Base-by-base conservation (phyloP, 345 rosid genomes). In the Populus simonii region DNA sequence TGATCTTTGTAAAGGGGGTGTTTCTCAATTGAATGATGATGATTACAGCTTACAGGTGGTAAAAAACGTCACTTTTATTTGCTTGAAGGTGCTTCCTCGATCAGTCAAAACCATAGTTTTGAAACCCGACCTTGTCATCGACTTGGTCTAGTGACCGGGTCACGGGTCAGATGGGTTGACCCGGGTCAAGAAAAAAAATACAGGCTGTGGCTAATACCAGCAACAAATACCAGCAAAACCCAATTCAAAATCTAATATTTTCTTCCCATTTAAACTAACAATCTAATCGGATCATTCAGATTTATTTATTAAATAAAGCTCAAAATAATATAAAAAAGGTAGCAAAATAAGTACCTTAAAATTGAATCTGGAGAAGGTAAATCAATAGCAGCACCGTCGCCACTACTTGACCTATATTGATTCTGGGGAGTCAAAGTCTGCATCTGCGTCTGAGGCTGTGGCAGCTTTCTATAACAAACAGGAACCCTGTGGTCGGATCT, bases 331-430 rank as follows among this genome's bases (percentile, higher is more conserved):
- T 1, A 0, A 20, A 47, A 31, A 20, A 2, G 22, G 39, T 39
- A 15, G 59, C 3, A n/a, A n/a, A 33, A 15, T 8, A 68, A 45
- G 75, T 85, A 95, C 98, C 98, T 93, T n/a, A 94, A 89, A 82
- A 90, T 89, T 57, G 98, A 93, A 86, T 93, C 94, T 59, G 98
- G 97, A 41, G 98, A 94, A 31, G 94, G 85, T 71, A 87, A 83
- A 74, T 94, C 97, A 29, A 84, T 70, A 68, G 38, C 68, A 11
- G 8, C 72, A 16, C 75, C 70, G 8, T 88, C 91, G 71, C 90
- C 90, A 70, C 86, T 77, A 8, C 62, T 35, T 8, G 90, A 80
- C 79, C 87, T 93, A 74, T 80, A 88, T 62, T 88, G 94, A 41
- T 83, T 72, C 75, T 87, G 94, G 68, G 84, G 82, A 71, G 85